Evolutionary conservation across 192 early-diverging fungal genomes (phyloP), one percentile per base, ranked within the genome.

Genomic region (Diversispora eburnea): DNA sequence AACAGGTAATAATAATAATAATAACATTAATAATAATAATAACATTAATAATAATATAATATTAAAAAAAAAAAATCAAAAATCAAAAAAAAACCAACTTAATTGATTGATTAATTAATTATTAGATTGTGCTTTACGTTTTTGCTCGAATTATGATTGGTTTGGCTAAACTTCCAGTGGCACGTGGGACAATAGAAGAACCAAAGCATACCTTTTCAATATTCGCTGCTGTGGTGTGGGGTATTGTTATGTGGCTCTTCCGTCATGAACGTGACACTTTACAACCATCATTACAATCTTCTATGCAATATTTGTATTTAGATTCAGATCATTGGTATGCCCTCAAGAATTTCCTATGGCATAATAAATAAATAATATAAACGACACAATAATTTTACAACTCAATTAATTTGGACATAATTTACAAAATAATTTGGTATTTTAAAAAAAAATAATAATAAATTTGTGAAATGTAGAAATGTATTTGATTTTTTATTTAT

Each of bases 201-300:
- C 94, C 95, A 41, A 77, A 84, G 39, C 83, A 91, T 64, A 88
- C 93, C 3, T 98, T 92, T 84, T 87, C 94, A 5, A 77, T 96
- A 17, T 98, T 98, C 84, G 93, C 95, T n/a, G 93, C 95, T 8
- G 67, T 96, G 9, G 85, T 90, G 41, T 98, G 97, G 97, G 97
- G 95, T 6, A 82, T 88, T 39, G 95, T 97, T 43, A 96, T 98
- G 97, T 95, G 91, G 87, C 84, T 95, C 65, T 98, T 98, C 88
- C 83, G 89, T 63, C 86, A 95, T 67, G 89, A 98, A 80, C 88
- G 89, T 61, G 89, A 94, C 67, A 86, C 89, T 8, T 86, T 98
- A 58, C 95, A 97, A 80, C 87, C 92, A 22, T 95, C 93, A n/a
- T 85, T 98, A 46, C 90, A 91, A 81, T 86, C 91, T 51, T 96